Evolutionary conservation across 2,329 filamentous ascomycete genomes (phyloP).

Genomic region (Alternaria rosae): DNA sequence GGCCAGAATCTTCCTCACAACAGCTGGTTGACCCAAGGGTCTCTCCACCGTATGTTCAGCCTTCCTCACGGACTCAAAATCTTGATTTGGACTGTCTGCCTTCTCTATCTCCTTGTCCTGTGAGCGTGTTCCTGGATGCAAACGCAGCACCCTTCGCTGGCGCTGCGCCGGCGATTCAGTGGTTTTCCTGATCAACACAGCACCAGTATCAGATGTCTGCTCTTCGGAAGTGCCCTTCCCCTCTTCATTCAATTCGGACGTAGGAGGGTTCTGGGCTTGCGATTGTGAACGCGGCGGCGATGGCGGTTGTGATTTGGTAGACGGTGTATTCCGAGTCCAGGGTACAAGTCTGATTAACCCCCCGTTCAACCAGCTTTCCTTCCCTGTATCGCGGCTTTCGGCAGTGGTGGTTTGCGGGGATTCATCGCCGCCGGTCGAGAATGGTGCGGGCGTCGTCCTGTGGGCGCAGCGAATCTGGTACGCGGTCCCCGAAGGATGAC

Average conservation of each 20-base stretch:
- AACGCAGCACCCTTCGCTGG: not conserved
- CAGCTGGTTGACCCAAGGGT: not conserved
- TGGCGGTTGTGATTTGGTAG: not conserved
- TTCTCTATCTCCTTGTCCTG: not conserved
- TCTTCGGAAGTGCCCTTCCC: not conserved
- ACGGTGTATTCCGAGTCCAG: not conserved
- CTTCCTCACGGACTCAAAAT: not conserved
- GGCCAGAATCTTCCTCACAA: not conserved
- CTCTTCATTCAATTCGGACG: not conserved
- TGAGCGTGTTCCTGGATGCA: not conserved
- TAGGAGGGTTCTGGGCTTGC: not conserved
- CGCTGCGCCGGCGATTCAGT: not conserved
- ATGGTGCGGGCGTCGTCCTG: conserved; percentile 24
- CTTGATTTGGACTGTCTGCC: not conserved
- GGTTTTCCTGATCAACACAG: not conserved
- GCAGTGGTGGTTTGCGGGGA: conserved; percentile 5
- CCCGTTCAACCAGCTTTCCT: conserved; percentile 12
- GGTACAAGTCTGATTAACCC: not conserved
- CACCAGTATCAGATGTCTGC: not conserved
- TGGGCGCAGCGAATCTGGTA: conserved; percentile 44
- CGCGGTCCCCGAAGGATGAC: conserved; percentile 52
- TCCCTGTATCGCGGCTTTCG: not conserved
- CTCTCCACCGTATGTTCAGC: not conserved
- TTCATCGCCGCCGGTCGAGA: conserved; percentile 20
- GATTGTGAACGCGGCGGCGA: not conserved